Conservation (phyloP, 2,329 filamentous ascomycete species). For the Xylariomycetidae sp. region DNA sequence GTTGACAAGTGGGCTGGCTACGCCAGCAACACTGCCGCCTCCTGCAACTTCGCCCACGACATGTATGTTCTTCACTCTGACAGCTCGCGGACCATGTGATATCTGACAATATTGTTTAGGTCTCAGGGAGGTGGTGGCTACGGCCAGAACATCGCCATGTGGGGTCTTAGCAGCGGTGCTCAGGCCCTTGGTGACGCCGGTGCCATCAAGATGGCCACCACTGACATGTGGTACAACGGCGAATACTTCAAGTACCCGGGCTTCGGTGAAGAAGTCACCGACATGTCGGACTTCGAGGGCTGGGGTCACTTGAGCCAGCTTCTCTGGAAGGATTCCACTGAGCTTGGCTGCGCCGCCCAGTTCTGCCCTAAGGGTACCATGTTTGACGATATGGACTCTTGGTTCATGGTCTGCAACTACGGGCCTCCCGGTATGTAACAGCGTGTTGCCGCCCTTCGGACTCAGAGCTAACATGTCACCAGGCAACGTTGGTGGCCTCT, state of each 20-base stretch:
- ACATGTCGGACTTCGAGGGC: constrained; percentile 54
- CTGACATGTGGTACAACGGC: constrained; percentile 83
- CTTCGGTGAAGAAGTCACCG: constrained; percentile 56
- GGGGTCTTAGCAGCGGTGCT: constrained; percentile 32
- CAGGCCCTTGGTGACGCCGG: constrained; percentile 41
- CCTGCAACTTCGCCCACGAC: constrained; percentile 70
- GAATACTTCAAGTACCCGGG: constrained; percentile 56
- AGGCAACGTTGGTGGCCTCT: constrained; percentile 49
- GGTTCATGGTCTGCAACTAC: constrained; percentile 90
- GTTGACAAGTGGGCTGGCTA: constrained; percentile 55
- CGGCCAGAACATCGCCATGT: constrained; percentile 87
- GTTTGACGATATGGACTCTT: constrained; percentile 44
- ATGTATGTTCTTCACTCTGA: too few relatives aligned
- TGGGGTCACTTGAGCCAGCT: constrained; percentile 76
- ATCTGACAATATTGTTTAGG: too few relatives aligned
- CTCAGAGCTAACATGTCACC: background rate
- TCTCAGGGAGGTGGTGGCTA: constrained; percentile 58
- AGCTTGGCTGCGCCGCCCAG: constrained; percentile 57
- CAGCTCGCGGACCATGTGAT: too few relatives aligned
- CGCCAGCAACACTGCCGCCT: constrained; percentile 57
- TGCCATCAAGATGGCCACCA: constrained; percentile 62
- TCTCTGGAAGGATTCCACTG: constrained; percentile 58
- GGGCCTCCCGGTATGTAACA: constrained; percentile 57
- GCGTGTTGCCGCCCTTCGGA: background rate
- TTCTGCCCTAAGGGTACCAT: constrained; percentile 48